Percentiles rank a stretch among this genome's conserved stretches.
phyloP scores from a whole-genome alignment of 352 stramenopile genomes.

The Globisporangium abappressorium region DNA sequence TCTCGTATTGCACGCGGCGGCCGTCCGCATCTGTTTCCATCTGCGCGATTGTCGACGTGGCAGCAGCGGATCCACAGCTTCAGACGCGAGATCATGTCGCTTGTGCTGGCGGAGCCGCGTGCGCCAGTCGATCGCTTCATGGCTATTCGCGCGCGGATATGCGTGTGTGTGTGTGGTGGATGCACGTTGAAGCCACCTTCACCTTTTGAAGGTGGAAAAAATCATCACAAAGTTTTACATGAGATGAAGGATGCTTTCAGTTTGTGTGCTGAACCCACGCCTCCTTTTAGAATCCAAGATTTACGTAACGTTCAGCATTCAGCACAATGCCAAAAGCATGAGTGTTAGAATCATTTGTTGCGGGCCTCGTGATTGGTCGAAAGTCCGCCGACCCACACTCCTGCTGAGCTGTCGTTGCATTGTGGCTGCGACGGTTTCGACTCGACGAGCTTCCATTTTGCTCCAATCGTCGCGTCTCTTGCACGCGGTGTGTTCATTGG shows the following conservation, averaged over 20 bases:
- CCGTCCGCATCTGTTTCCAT: not conserved
- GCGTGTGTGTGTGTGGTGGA: not conserved
- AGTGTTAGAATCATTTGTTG: too few species aligned
- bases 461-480: constrained; percentile 8
- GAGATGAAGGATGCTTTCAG: not conserved
- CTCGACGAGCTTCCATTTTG: constrained; percentile 13
- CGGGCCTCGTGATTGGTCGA: not conserved
- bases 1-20: not conserved
- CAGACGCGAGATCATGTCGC: not conserved
- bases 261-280: not conserved
- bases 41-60: not conserved
- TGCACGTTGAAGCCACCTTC: constrained; percentile 5
- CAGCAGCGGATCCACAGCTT: not conserved
- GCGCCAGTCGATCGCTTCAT: constrained; percentile 3
- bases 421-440: constrained; percentile 10
- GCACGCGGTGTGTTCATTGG: constrained; percentile 5
- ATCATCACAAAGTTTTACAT: not conserved
- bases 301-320: too few species aligned
- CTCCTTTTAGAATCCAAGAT: not conserved
- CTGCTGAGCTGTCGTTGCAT: not conserved
- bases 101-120: not conserved
- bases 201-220: not conserved
- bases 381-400: constrained; percentile 1
- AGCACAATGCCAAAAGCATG: not conserved
- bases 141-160: not conserved